Conservation (phyloP, 83 land plant species). For the Diphasiastrum complanatum region DNA sequence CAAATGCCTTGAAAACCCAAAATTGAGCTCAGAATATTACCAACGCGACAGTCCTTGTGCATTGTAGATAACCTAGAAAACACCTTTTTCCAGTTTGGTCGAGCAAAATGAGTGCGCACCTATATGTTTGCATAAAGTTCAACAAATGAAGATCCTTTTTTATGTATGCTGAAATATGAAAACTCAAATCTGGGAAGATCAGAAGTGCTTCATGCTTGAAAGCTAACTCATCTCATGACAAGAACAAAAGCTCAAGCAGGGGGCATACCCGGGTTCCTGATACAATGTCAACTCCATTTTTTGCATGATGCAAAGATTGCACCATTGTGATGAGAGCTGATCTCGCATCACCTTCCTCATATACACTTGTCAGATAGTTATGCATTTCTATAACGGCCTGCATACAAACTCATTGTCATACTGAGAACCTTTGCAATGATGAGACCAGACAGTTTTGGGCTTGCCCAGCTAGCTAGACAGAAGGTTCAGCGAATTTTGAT, state of each 20-base stretch:
- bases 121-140: conserved; percentile 8
- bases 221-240: not conserved
- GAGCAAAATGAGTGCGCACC: conserved; percentile 34
- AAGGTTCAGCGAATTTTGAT: too few species aligned
- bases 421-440: too few species aligned
- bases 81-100: conserved; percentile 35
- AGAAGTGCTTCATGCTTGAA: too few species aligned
- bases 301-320: conserved; percentile 87
- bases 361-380: conserved; percentile 84
- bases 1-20: too few species aligned
- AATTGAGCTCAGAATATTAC: conserved; percentile 19
- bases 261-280: conserved; percentile 72
- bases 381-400: conserved; percentile 87
- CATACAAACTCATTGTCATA: not conserved
- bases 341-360: conserved; percentile 88
- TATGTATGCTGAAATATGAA: too few species aligned
- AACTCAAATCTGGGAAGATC: too few species aligned
- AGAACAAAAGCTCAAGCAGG: not conserved
- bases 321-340: conserved; percentile 82
- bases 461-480: too few species aligned
- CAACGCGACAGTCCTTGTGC: conserved; percentile 25
- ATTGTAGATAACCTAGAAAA: conserved; percentile 30
- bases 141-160: not conserved
- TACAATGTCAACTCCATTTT: conserved; percentile 76
- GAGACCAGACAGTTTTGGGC: too few species aligned